Conservation (phyloP, 108 stramenopile genomes). For the Cyclostephanos invisitatus region DNA sequence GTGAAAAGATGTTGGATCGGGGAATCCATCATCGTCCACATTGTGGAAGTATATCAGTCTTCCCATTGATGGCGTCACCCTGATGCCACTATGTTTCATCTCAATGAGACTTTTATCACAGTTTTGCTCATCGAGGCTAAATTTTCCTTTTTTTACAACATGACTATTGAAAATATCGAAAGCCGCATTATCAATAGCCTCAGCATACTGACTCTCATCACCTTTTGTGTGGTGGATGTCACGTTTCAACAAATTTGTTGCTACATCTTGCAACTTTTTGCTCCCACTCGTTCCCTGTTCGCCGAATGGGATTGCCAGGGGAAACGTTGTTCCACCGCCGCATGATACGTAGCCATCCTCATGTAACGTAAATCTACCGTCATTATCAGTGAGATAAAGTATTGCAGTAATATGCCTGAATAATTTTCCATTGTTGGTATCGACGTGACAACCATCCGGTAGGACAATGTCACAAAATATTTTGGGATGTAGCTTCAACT, state of each 20-base stretch:
- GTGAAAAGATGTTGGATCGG: slow-evolving; percentile 46
- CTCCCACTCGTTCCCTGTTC: neutral
- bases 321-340: slow-evolving; percentile 51
- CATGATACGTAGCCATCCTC: no score
- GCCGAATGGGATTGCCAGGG: slow-evolving; percentile 30
- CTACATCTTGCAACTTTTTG: slow-evolving; percentile 19
- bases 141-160: neutral
- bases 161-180: slow-evolving; percentile 17
- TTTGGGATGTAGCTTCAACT: slow-evolving; percentile 4
- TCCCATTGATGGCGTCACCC: slow-evolving; percentile 47
- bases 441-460: slow-evolving; percentile 49
- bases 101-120: neutral
- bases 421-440: slow-evolving; percentile 49
- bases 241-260: slow-evolving; percentile 11
- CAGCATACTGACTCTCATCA: slow-evolving; percentile 12
- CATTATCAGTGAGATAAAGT: slow-evolving; percentile 46
- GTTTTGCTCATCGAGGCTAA: neutral
- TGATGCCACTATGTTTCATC: slow-evolving; percentile 11
- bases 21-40: slow-evolving; percentile 34
- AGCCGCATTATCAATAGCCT: slow-evolving; percentile 21
- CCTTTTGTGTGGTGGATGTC: slow-evolving; percentile 40
- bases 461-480: slow-evolving; percentile 19
- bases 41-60: slow-evolving; percentile 47
- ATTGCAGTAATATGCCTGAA: slow-evolving; percentile 51
- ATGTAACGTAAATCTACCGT: no score